Evolutionary conservation across 768 basidiomycete genomes (phyloP), one percentile per base, ranked within the genome.

Genomic region (Brasilioporus rufonigricans): DNA sequence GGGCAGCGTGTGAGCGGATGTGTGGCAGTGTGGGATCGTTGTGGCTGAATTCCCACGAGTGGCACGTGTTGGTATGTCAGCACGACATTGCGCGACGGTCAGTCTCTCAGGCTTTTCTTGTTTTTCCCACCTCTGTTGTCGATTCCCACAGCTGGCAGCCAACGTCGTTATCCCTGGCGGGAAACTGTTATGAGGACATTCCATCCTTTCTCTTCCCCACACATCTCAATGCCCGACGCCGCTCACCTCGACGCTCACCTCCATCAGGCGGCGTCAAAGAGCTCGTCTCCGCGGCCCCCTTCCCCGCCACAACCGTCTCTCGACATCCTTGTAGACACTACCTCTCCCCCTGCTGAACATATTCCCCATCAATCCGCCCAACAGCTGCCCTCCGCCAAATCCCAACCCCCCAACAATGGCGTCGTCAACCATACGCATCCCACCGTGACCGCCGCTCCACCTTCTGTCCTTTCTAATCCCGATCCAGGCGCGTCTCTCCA

Each of bases 241-340:
- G 63, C 68, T 31, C 73, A 55, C 45, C 69, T 65, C 60, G 65
- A 59, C 70, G 67, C 62, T 38, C 69, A 72, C 51, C 67, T 72
- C 41, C 65, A 63, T 47, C 60, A 59, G 41, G 52, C 62, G 36
- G 65, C 60, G 57, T 72, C 70, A 62, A 70, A 66, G 59, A 71
- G 67, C 52, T 69, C 84, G 61, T 77, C 80, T 16, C 79, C 83
- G 57, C 82, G 66, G 70, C 77, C 72, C 67, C 77, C 68, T 64
- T 79, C 65, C 44, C 71, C 62, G 33, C 68, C 57, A 57, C 80
- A 70, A 54, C 74, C 65, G 65, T 76, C 64, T 63, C 74, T 69
- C 72, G 77, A 66, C 61, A 55, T 74, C 13, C 69, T 74, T 50
- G 71, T 76, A 58, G 65, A 71, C 57, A 43, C 68, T 44, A 56